Evolutionary conservation across 805 yeast genomes (phyloP), one percentile per base, ranked within the genome.

Genomic region (Monosporozyma aerobia): DNA sequence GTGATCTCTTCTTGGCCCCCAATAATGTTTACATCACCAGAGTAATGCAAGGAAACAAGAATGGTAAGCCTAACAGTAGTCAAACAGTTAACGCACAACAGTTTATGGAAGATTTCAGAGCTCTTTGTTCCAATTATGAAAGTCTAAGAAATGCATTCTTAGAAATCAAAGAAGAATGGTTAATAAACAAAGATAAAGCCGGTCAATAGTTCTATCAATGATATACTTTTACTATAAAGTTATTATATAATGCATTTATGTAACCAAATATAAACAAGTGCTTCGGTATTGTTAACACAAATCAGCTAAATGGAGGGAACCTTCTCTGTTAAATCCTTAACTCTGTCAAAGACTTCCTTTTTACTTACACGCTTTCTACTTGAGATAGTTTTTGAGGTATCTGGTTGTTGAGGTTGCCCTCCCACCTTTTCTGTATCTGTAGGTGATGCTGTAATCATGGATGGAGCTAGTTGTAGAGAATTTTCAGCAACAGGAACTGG

Each of bases 11-110:
- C 59, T 70, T 90, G 62, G 95, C 95, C 1, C 95, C 97, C 2
- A 90, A 90, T 63, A 87, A 90, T 62, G 78, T 87, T 29, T 92
- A 88, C 63, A 78, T 90, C 41, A 80, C 92, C 0, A 75, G 96
- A 53, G 78, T 83, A 14, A 83, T 84, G 58, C 76, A 83, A 35
- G 71, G 71, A 5, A 67, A 61, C 27, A 64, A 63, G 14, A 59
- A 67, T 11, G 62, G 57, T 30, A 69, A 60, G 51, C 57, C 69
- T 14, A 78, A 64, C 23, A 55, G 57, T 10, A 55, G 63, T 1
- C 63, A 71, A n/a, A 67, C 62, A 40, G 58, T 58, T 29, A 62
- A 78, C 62, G 82, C 92, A 0, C 92, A 86, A 61, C 73, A 78
- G 54, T 81, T 88, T 48, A 85, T 87, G 89, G 63, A 83, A 56